A percentile compares a stretch with the other conserved stretches of the same genome.
Evolutionary conservation across 768 basidiomycete genomes (phyloP).

Genomic region (Russula sp.): DNA sequence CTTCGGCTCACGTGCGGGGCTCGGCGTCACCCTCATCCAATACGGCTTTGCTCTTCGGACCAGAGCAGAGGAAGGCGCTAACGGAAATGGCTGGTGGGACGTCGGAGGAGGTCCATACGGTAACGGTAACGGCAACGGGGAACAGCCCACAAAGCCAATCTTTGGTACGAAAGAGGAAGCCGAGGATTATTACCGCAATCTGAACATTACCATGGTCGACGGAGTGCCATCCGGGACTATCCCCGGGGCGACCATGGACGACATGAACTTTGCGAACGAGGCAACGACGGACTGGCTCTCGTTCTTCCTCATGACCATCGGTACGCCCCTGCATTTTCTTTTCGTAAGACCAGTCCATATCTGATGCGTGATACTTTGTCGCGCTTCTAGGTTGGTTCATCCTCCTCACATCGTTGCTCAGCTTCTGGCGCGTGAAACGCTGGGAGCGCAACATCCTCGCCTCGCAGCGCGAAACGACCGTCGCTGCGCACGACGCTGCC

Average conservation of each 20-base stretch:
- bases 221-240: constrained; percentile 16
- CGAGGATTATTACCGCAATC: constrained; percentile 20
- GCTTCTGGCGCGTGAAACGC: constrained; percentile 85
- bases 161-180: constrained; percentile 22
- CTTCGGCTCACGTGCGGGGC: constrained; percentile 86
- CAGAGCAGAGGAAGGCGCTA: constrained; percentile 38
- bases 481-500: constrained; percentile 24
- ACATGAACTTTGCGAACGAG: constrained; percentile 32
- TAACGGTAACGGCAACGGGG: background rate
- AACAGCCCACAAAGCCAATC: background rate
- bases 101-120: background rate
- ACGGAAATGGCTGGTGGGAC: constrained; percentile 23
- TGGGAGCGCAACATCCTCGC: constrained; percentile 77
- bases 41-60: constrained; percentile 80
- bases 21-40: constrained; percentile 95
- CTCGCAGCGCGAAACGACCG: constrained; percentile 39
- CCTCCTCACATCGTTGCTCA: constrained; percentile 82
- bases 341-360: background rate
- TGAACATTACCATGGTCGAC: constrained; percentile 26
- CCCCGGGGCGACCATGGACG: constrained; percentile 18
- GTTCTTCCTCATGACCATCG: constrained; percentile 89
- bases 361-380: background rate
- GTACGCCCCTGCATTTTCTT: constrained; percentile 34
- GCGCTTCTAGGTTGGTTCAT: constrained; percentile 65
- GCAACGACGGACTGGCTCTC: constrained; percentile 90